Evolutionary conservation across 257 asterid species (phyloP).

Genomic region (Solanum bulbocastanum): DNA sequence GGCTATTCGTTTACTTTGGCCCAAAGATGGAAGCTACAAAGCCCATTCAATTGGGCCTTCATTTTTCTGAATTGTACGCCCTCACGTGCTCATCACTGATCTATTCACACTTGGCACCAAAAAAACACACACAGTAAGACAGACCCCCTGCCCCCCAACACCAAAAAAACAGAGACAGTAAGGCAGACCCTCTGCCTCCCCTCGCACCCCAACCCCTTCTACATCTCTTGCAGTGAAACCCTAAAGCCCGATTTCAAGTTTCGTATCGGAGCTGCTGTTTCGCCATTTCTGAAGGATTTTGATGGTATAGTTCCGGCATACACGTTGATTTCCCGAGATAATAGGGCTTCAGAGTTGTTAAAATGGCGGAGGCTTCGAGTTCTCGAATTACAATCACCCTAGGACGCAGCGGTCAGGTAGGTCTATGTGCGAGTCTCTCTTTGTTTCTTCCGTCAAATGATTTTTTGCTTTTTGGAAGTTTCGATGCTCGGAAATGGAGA

Average conservation of each 20-base stretch:
- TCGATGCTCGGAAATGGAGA: not conserved
- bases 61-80: not conserved
- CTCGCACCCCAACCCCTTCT: not conserved
- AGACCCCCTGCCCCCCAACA: not conserved
- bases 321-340: not conserved
- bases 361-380: slow-evolving; percentile 67
- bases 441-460: not conserved
- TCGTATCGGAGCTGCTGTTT: not conserved
- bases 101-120: not conserved
- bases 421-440: not conserved
- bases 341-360: slow-evolving; percentile 8
- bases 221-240: not conserved
- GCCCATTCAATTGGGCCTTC: not conserved
- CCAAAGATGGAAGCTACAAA: not conserved
- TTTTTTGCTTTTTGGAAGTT: not conserved
- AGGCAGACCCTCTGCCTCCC: not conserved
- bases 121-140: not conserved
- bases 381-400: slow-evolving; percentile 79
- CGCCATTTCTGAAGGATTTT: not conserved
- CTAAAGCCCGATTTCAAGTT: not conserved
- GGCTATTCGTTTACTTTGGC: not conserved
- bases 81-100: not conserved
- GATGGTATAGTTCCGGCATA: not conserved
- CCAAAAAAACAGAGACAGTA: not conserved
- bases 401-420: slow-evolving; percentile 80